A percentile compares a stretch with the other conserved stretches of the same genome.
Conservation (phyloP, 176 grass and related monocot species). For the Aegilops bicornis region DNA sequence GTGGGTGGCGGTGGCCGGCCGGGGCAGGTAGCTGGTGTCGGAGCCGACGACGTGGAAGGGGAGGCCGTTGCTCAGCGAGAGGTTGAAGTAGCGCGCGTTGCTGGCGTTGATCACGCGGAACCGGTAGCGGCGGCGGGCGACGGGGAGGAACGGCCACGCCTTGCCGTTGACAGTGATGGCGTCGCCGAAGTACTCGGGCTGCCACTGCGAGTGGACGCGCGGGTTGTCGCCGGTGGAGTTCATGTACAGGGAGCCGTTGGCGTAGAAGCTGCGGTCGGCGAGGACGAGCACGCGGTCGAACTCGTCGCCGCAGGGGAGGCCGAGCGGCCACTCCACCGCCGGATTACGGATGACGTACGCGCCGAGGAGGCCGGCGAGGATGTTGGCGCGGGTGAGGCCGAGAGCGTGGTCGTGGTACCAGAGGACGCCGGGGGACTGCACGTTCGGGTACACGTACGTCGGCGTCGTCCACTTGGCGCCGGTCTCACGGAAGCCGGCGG, state of each 20-base stretch:
- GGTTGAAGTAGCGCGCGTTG: conserved; percentile 75
- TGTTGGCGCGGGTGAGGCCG: conserved; percentile 69
- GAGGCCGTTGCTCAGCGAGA: conserved; percentile 42
- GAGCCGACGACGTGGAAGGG: conserved; percentile 60
- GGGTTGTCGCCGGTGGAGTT: conserved; percentile 52
- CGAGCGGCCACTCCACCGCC: conserved; percentile 24
- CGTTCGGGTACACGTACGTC: conserved; percentile 66
- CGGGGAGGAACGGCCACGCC: conserved; percentile 66
- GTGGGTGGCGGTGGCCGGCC: conserved; percentile 5
- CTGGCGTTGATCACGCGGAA: conserved; percentile 70
- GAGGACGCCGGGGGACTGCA: conserved; percentile 51
- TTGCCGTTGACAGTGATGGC: conserved; percentile 71
- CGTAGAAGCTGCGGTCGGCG: conserved; percentile 69
- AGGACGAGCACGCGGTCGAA: conserved; percentile 56
- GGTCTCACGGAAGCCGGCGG: conserved; percentile 39
- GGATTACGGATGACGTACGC: conserved; percentile 54
- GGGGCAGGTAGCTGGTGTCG: conserved; percentile 51
- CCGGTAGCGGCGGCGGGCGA: conserved; percentile 48
- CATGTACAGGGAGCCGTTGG: conserved; percentile 59
- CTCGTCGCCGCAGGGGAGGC: conserved; percentile 48
- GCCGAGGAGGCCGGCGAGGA: conserved; percentile 78
- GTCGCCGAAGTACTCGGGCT: conserved; percentile 71
- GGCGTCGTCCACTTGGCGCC: conserved; percentile 38
- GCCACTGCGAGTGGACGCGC: conserved; percentile 51
- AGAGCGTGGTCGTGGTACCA: conserved; percentile 84